Conservation (phyloP, 2,329 filamentous ascomycete genomes). For the Hypoxylon sp. region DNA sequence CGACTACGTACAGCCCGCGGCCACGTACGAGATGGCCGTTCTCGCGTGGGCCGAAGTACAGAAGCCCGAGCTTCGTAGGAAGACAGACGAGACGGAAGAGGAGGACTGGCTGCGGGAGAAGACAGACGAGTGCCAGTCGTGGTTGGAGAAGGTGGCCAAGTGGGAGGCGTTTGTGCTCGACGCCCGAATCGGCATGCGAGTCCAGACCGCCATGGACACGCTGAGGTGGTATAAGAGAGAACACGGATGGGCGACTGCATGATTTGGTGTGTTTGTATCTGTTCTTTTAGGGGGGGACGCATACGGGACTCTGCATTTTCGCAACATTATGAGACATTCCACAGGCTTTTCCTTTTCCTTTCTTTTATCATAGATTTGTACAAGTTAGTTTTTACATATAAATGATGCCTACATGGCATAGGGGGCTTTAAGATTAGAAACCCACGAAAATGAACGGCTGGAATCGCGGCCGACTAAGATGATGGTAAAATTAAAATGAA, state of each 20-base stretch:
- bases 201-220: constrained; percentile 73
- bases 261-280: no score
- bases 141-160: constrained; percentile 70
- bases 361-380: constrained; percentile 6
- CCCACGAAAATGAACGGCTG: no score
- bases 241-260: constrained; percentile 36
- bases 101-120: constrained; percentile 51
- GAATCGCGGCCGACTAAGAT: no score
- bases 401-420: no score
- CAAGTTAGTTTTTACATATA: no score
- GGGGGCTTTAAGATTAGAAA: no score
- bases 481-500: no score
- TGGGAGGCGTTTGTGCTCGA: constrained; percentile 80
- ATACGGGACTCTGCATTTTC: constrained; percentile 15
- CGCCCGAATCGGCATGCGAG: constrained; percentile 75
- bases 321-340: not conserved
- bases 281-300: not conserved
- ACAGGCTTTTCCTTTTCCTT: not conserved
- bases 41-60: constrained; percentile 77
- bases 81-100: constrained; percentile 27
- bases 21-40: constrained; percentile 86
- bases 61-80: constrained; percentile 46
- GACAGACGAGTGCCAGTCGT: constrained; percentile 67
- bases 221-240: constrained; percentile 59
- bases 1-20: constrained; percentile 75